phyloP scores from a whole-genome alignment of 2,329 filamentous ascomycete genomes.

The Colletotrichum theobromicola region DNA sequence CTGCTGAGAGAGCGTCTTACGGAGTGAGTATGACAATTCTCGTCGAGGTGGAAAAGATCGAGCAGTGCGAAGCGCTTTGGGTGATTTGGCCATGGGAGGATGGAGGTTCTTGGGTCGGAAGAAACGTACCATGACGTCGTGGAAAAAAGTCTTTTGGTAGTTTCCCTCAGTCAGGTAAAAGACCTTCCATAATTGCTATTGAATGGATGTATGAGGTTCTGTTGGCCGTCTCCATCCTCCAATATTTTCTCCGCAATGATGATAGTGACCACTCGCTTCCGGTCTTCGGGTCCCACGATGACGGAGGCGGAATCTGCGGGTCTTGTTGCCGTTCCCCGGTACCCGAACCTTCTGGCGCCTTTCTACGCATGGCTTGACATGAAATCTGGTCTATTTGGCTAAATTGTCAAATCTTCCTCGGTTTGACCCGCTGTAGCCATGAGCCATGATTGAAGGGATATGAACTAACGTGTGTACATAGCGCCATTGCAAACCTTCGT shows the following conservation, averaged over 20 bases:
- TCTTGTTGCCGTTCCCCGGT: not conserved
- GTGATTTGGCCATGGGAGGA: not conserved
- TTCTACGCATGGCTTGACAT: not conserved
- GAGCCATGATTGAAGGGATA: not conserved
- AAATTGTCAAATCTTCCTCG: not conserved
- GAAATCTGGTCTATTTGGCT: not conserved
- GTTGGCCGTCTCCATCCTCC: not conserved
- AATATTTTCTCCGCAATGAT: not conserved
- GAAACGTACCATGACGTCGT: not conserved
- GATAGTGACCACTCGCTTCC: not conserved
- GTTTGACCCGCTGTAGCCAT: not conserved
- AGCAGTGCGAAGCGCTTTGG: not conserved
- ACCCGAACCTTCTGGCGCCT: not conserved
- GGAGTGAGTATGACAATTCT: not conserved
- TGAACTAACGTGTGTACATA: not conserved
- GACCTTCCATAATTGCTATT: not conserved
- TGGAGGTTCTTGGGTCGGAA: not conserved
- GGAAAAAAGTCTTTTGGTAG: not conserved
- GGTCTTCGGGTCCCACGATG: not conserved
- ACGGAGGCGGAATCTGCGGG: not conserved
- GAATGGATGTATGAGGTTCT: not conserved
- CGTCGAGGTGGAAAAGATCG: not conserved
- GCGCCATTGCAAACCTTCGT: not conserved
- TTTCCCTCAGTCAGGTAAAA: not conserved
- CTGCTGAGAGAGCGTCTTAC: not conserved